Evolutionary conservation across 2,329 filamentous ascomycete species (phyloP).

Genomic region (Dendryphion nanum): DNA sequence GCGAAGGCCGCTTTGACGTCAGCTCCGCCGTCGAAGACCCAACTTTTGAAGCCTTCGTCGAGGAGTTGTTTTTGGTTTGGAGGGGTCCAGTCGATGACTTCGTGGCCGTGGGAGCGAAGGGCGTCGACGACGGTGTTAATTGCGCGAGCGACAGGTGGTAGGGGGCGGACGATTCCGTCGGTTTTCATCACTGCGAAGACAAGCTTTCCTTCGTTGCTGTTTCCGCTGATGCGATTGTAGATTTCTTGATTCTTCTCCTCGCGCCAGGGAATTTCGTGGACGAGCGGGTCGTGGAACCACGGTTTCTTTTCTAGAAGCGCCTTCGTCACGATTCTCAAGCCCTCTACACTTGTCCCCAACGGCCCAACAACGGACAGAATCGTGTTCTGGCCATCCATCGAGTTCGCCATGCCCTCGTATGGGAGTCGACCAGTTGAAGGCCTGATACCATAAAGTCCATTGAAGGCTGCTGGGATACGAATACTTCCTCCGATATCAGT

Average conservation of each 20-base stretch:
- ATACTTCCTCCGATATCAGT: conserved; percentile 59
- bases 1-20: conserved; percentile 31
- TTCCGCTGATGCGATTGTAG: conserved; percentile 24
- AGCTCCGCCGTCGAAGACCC: conserved; percentile 31
- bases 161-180: conserved; percentile 37
- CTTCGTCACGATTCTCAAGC: conserved; percentile 56
- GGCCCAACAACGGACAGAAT: conserved; percentile 64
- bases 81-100: conserved; percentile 25
- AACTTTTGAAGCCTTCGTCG: conserved; percentile 22
- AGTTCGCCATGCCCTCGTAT: conserved; percentile 53
- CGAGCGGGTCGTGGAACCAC: conserved; percentile 66
- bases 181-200: conserved; percentile 30
- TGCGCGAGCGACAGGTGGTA: conserved; percentile 36
- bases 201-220: conserved; percentile 20
- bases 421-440: conserved; percentile 54
- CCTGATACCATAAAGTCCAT: conserved; percentile 56
- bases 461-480: conserved; percentile 59
- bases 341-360: conserved; percentile 56
- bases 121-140: conserved; percentile 25
- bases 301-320: conserved; percentile 58
- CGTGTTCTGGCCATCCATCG: conserved; percentile 63
- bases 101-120: conserved; percentile 25
- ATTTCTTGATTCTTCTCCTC: conserved; percentile 39
- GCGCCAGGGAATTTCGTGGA: conserved; percentile 66
- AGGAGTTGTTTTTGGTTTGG: conserved; percentile 22